Percentiles rank a stretch among this genome's conserved stretches.
These are phyloP conservation scores for Capronia coronata DNA, from an alignment of 2,329 filamentous ascomycete genomes.

Conservation along the genomic window DNA sequence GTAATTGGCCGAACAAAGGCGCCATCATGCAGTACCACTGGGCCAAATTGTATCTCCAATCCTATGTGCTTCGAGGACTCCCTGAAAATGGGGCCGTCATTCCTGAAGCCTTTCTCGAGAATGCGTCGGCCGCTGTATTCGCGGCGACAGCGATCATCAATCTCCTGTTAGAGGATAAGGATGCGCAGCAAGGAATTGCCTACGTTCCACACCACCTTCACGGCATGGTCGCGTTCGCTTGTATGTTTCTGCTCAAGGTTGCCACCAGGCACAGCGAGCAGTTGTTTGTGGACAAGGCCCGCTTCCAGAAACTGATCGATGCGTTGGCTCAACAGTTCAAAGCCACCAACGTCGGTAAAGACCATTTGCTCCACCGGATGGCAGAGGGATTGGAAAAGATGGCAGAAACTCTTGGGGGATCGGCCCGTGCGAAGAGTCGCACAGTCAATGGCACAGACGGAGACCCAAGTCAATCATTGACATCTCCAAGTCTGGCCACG, in stretches of 20 bases:
- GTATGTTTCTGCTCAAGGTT: slow-evolving; percentile 43
- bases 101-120: slow-evolving; percentile 35
- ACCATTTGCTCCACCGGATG: slow-evolving; percentile 33
- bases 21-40: slow-evolving; percentile 48
- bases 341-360: slow-evolving; percentile 29
- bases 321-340: slow-evolving; percentile 31
- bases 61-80: slow-evolving; percentile 45
- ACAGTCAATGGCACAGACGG: slow-evolving; percentile 17
- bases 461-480: slow-evolving; percentile 9
- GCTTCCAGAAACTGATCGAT: slow-evolving; percentile 29
- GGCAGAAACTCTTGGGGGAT: slow-evolving; percentile 27
- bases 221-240: slow-evolving; percentile 45
- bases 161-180: slow-evolving; percentile 39
- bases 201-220: slow-evolving; percentile 43
- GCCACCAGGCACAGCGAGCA: slow-evolving; percentile 38
- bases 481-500: slow-evolving; percentile 15
- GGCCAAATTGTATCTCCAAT: slow-evolving; percentile 46
- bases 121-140: slow-evolving; percentile 40
- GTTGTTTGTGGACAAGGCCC: slow-evolving; percentile 31
- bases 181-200: slow-evolving; percentile 39
- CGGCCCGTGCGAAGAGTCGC: slow-evolving; percentile 17
- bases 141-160: slow-evolving; percentile 40
- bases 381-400: slow-evolving; percentile 33
- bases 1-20: slow-evolving; percentile 46
- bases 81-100: slow-evolving; percentile 37